Percentiles rank a stretch among this genome's conserved stretches.
These are phyloP conservation scores for Andrographis paniculata DNA, from an alignment of 305 asterid genomes.

Conservation along the genomic window DNA sequence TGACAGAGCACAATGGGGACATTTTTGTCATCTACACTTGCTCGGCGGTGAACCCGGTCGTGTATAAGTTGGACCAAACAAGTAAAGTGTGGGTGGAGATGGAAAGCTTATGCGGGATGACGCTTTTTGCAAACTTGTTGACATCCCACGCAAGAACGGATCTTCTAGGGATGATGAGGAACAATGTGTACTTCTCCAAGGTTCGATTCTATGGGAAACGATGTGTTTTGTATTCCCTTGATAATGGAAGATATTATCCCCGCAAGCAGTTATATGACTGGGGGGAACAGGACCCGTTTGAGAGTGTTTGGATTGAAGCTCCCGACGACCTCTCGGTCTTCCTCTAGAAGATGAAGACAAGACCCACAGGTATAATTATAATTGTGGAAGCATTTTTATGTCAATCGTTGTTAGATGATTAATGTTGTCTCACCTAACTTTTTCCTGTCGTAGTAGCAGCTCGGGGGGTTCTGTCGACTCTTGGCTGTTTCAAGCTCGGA, in stretches of 20 bases:
- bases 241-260: constrained; percentile 58
- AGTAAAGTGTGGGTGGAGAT: constrained; percentile 52
- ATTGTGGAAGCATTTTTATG: background rate
- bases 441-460: background rate
- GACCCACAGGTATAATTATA: too few species aligned
- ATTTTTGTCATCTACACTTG: constrained; percentile 63
- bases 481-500: background rate
- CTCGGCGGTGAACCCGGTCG: constrained; percentile 46
- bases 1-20: constrained; percentile 79
- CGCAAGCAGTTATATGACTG: constrained; percentile 60
- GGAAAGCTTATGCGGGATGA: constrained; percentile 47
- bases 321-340: constrained; percentile 60
- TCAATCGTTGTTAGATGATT: background rate
- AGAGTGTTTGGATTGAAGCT: constrained; percentile 81
- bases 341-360: constrained; percentile 18
- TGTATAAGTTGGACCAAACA: constrained; percentile 50
- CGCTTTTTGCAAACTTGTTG: constrained; percentile 64
- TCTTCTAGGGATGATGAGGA: constrained; percentile 63
- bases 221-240: constrained; percentile 63
- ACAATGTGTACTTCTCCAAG: constrained; percentile 69
- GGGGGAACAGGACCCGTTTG: constrained; percentile 69
- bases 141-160: constrained; percentile 65
- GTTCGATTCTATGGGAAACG: constrained; percentile 70
- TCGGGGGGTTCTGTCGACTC: background rate
- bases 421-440: background rate